Base-by-base conservation (phyloP, 805 yeast species). In the Wickerhamiella lipophila region DNA sequence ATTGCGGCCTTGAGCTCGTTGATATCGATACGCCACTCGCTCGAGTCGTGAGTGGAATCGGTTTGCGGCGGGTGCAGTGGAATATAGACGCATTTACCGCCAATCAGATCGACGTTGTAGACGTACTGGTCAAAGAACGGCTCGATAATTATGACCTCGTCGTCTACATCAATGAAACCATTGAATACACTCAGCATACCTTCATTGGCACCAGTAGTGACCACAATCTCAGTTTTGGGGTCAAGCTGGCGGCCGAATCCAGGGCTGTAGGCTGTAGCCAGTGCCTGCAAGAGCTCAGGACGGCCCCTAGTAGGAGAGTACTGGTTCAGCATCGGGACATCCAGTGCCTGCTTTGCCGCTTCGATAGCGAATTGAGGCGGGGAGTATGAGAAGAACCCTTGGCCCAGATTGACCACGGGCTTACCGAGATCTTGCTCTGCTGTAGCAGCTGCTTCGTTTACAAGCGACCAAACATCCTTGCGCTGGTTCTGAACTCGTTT, bases 101-200 rank as follows among this genome's bases (percentile, higher is more conserved):
- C 97, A 4, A 94, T 79, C 69, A 92, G 76, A 64, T 87, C 92
- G 60, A 92, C 83, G 65, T 92, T 89, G 50, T 96, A 78, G 55
- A 92, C 84, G 66, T 92, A 92, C 67, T 92, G 98, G 60, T 92
- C 98, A 62, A 92, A 92, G 62, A 87, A 92, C 2, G 98, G 98
- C 65, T 89, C 95, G 61, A 92, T 83, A 12, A 92, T 96, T 63
- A 92, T 83, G 22, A 81, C 98, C 64, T 92, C 98, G 59, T 92
- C 98, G 19, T 94, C 96, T 1, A 78, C 76, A 41, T 83, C 75
- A 54, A 92, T 66, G 56, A 87, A 81, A 0, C 94, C 98, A 51
- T 86, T 81, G 62, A 88, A 79, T 3, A 82, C 78, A 1, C 95
- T 68, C 47, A 85, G 72, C 72, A 92, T 83, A 32, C 96, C 97